phyloP scores from a whole-genome alignment of 2,329 filamentous ascomycete species.

The Cordyceps tenuipes region DNA sequence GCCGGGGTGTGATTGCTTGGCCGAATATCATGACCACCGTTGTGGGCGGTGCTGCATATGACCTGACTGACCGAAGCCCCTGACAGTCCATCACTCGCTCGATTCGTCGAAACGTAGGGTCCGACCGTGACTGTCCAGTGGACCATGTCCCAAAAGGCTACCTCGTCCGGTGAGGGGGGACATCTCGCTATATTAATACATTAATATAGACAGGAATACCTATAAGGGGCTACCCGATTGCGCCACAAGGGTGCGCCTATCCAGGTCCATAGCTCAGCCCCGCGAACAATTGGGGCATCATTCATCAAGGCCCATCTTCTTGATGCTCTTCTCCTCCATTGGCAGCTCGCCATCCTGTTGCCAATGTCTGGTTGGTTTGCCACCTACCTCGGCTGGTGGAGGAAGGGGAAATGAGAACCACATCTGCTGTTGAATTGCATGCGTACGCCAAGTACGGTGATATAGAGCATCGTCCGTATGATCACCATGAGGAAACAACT shows the following conservation, averaged over 20 bases:
- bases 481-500: neutral
- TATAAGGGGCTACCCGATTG: neutral
- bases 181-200: too few species aligned
- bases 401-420: conserved; percentile 1
- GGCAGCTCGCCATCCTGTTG: neutral
- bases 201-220: neutral
- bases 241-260: neutral
- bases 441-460: conserved; percentile 2
- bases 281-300: neutral
- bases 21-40: neutral
- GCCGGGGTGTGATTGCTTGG: neutral
- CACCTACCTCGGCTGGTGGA: neutral
- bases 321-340: neutral
- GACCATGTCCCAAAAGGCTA: neutral
- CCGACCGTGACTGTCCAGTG: neutral
- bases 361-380: neutral
- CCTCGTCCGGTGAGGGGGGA: neutral
- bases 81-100: neutral
- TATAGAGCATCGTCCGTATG: neutral
- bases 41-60: neutral
- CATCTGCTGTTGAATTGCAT: neutral
- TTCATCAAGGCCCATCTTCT: neutral
- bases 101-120: neutral
- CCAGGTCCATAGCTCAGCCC: neutral
- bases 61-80: conserved; percentile 3